Evolutionary conservation across 1,139 yeast genomes (phyloP).

Genomic region (Diutina pseudorugosa): DNA sequence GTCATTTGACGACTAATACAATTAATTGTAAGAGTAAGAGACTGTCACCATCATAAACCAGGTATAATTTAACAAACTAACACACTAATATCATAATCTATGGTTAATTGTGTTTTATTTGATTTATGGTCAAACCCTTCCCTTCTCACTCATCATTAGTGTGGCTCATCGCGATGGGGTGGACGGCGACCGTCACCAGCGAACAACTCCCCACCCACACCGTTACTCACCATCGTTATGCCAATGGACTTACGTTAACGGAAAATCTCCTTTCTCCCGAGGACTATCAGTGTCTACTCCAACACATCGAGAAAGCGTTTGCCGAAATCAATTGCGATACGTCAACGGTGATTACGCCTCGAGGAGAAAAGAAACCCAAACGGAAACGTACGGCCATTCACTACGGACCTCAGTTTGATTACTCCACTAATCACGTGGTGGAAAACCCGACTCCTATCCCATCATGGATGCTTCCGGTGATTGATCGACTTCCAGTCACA

Average conservation of each 20-base stretch:
- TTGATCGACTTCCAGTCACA: background rate
- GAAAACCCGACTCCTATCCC: background rate
- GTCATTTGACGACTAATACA: no score
- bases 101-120: no score
- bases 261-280: background rate
- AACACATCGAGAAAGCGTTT: background rate
- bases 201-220: background rate
- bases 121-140: no score
- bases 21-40: no score
- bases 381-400: background rate
- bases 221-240: background rate
- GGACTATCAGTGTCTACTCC: background rate
- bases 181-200: background rate
- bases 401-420: slow-evolving; percentile 3
- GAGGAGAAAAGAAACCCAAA: background rate
- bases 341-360: background rate
- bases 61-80: no score
- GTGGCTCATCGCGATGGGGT: background rate
- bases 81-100: no score
- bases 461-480: background rate
- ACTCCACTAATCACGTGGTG: background rate
- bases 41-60: no score
- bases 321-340: background rate
- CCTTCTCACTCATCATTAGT: background rate
- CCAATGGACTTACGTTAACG: background rate